Conservation (phyloP, 78 protist species). For the slime mould (Dictyostelium discoideum) region DNA sequence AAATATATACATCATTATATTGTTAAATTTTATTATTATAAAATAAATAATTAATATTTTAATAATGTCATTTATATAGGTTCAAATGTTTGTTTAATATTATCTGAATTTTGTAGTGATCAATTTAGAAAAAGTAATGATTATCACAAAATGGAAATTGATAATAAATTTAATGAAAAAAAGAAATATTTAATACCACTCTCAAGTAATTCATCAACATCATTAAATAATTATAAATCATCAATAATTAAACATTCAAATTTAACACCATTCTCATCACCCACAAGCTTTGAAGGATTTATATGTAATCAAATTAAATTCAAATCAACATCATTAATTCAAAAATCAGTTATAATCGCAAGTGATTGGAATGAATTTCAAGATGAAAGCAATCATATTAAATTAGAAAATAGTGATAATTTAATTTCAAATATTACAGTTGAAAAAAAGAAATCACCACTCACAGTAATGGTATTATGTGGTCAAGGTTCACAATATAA, state of each 20-base stretch:
- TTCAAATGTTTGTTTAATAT: constrained; percentile 81
- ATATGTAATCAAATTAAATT: not conserved
- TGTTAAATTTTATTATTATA: no score
- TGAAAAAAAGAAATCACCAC: not conserved
- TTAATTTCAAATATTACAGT: not conserved
- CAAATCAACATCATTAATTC: not conserved
- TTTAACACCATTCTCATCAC: no score
- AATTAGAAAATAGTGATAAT: not conserved
- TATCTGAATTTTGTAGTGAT: not conserved
- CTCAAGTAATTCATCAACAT: not conserved
- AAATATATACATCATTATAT: not conserved
- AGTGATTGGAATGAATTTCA: not conserved
- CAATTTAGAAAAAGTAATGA: no score
- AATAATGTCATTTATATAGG: constrained; percentile 16
- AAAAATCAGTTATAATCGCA: not conserved
- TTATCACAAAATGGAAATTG: no score
- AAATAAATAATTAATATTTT: no score
- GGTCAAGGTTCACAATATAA: constrained; percentile 85
- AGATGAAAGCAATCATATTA: not conserved
- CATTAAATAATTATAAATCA: not conserved
- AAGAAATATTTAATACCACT: constrained; percentile 12
- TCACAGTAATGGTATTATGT: constrained; percentile 33
- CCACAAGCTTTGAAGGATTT: not conserved
- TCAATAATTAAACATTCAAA: not conserved
- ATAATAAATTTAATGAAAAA: not conserved